Evolutionary conservation across 352 stramenopile genomes (phyloP).

Genomic region (Pythium phragmitis): DNA sequence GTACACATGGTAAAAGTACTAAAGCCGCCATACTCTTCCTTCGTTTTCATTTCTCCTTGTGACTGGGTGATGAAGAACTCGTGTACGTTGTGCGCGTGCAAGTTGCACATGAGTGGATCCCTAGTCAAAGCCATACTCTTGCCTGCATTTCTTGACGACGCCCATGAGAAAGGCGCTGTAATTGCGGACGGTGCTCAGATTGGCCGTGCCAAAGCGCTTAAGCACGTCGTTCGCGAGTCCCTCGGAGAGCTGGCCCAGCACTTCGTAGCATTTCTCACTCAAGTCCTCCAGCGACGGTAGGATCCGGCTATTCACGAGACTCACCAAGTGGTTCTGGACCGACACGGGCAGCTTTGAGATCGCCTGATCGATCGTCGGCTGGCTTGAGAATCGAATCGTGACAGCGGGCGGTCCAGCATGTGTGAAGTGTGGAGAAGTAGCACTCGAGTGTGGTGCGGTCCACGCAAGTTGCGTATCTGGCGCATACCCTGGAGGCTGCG

Average conservation of each 20-base stretch:
- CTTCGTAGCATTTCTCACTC: constrained; percentile 79
- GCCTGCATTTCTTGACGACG: constrained; percentile 73
- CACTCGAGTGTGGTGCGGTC: constrained; percentile 2
- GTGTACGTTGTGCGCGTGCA: neutral
- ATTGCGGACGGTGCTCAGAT: constrained; percentile 73
- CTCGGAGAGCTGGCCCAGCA: constrained; percentile 74
- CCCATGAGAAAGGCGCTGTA: constrained; percentile 79
- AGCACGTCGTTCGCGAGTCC: constrained; percentile 74
- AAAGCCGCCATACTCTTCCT: neutral
- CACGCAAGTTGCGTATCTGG: constrained; percentile 1
- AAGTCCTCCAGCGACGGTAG: constrained; percentile 71
- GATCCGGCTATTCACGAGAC: constrained; percentile 52
- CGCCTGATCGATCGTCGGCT: constrained; percentile 27
- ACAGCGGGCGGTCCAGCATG: neutral
- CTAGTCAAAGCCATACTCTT: constrained; percentile 75
- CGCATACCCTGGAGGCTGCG: neutral
- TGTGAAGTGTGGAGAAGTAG: neutral
- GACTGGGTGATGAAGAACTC: neutral
- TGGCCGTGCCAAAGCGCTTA: constrained; percentile 67
- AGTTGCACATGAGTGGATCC: neutral
- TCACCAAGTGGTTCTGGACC: constrained; percentile 67
- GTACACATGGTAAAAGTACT: neutral
- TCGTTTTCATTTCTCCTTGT: neutral
- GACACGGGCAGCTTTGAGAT: constrained; percentile 48
- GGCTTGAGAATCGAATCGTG: constrained; percentile 23